A percentile compares a stretch with the other conserved stretches of the same genome.
phyloP scores from a whole-genome alignment of 1,284 basidiomycete species.

The Trichosporon ovoides region DNA sequence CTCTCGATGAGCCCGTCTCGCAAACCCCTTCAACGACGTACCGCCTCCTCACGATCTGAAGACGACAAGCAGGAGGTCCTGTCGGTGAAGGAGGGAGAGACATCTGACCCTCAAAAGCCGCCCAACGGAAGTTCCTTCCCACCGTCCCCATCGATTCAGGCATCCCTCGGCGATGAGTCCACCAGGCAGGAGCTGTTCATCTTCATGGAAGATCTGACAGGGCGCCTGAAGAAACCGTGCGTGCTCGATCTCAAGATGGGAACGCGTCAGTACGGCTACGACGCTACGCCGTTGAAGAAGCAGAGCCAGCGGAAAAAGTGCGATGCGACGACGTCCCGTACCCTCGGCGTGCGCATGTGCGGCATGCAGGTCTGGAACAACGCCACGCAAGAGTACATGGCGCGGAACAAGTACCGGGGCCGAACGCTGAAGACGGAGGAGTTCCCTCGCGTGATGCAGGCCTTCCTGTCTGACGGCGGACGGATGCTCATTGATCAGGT shows the following conservation, averaged over 20 bases:
- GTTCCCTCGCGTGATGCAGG: slow-evolving; percentile 72
- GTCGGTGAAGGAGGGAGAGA: not conserved
- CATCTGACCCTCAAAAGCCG: not conserved
- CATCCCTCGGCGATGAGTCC: slow-evolving; percentile 44
- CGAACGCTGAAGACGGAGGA: slow-evolving; percentile 80
- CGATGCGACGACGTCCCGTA: slow-evolving; percentile 86
- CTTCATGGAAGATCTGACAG: slow-evolving; percentile 97
- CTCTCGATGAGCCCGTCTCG: slow-evolving; percentile 5
- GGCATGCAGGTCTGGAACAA: slow-evolving; percentile 99
- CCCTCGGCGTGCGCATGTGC: slow-evolving; percentile 87
- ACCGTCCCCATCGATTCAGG: slow-evolving; percentile 26
- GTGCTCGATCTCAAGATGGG: slow-evolving; percentile 99
- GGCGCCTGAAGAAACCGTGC: slow-evolving; percentile 85
- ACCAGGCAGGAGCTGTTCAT: slow-evolving; percentile 95
- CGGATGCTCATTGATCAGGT: slow-evolving; percentile 84
- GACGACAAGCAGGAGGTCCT: not conserved
- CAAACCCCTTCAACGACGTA: not conserved
- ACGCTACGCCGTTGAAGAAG: slow-evolving; percentile 88
- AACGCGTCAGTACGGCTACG: slow-evolving; percentile 94
- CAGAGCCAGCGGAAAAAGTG: slow-evolving; percentile 98
- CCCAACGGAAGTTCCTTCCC: slow-evolving; percentile 25
- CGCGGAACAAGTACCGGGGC: slow-evolving; percentile 96
- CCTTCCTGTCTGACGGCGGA: slow-evolving; percentile 82
- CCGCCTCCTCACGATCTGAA: not conserved
- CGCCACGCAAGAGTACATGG: slow-evolving; percentile 71